Evolutionary conservation across 163 green algal genomes (phyloP), one percentile per base, ranked within the genome.

Genomic region (Scenedesmus sp.): DNA sequence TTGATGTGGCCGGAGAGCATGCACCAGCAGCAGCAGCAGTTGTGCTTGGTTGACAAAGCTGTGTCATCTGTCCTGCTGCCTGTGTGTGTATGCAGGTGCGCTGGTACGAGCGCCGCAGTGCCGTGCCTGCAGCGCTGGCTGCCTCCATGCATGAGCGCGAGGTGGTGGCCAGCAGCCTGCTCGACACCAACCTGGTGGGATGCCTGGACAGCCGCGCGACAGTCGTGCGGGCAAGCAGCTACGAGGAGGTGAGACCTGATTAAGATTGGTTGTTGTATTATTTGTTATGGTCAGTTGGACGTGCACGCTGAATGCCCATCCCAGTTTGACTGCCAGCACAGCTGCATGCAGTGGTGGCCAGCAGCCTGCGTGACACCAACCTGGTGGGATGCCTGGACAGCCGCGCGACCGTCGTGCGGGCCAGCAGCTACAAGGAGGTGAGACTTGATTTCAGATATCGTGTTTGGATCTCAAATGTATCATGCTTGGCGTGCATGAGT

Each of bases 341-440:
- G 59, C 59, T 64, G 59, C 59, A 64, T 64, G 59, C 8, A 10
- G 9, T 15, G 59, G 59, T 64, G 34, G 91, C 88, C n/a, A 84
- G 87, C 0, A 88, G 91, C 79, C 85, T 94, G 88, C 88, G 55
- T 59, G 93, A 95, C 81, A 85, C 94, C 84, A 96, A 96, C 87
- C 91, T 93, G 4, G 95, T 96, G 57, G 95, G 95, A 2, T 96
- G 95, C 92, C 93, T 96, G 20, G 93, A 92, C 62, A 91, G 92
- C 77, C 95, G 95, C 77, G 89, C 74, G 66, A 52, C 84, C 16
- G 82, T 96, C 4, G 46, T 95, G 3, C 87, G 57, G 56, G 92
- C 93, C 2, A 57, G n/a, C 52, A 88, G 52, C 46, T 92, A 94
- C 9, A 92, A 95, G 2, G 93, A 96, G 94, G 94, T 95, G 76